phyloP scores from a whole-genome alignment of 495 filamentous ascomycete species.

The Cercophora samala region DNA sequence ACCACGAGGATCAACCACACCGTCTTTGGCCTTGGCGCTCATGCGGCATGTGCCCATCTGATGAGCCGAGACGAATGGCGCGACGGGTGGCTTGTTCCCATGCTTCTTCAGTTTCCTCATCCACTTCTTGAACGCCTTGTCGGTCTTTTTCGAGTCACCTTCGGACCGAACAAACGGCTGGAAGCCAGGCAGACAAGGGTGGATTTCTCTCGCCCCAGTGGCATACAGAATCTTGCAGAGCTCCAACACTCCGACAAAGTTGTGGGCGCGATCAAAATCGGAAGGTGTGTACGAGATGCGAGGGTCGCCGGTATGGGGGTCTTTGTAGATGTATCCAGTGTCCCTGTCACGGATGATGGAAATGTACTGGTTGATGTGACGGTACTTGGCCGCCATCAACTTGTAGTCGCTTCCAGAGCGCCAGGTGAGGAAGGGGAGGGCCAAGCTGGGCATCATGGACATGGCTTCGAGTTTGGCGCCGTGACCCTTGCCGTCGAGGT shows the following conservation, averaged over 20 bases:
- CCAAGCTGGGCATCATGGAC: slow-evolving; percentile 51
- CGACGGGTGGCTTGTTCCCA: slow-evolving; percentile 51
- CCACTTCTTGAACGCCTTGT: slow-evolving; percentile 46
- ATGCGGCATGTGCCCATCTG: slow-evolving; percentile 93
- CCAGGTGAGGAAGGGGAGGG: slow-evolving; percentile 61
- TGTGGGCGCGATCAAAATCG: slow-evolving; percentile 63
- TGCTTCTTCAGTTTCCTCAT: slow-evolving; percentile 50
- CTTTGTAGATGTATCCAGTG: slow-evolving; percentile 68
- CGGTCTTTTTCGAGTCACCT: slow-evolving; percentile 23
- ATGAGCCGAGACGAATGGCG: slow-evolving; percentile 60
- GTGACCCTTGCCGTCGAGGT: slow-evolving; percentile 77
- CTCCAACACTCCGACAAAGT: slow-evolving; percentile 67
- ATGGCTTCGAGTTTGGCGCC: slow-evolving; percentile 75
- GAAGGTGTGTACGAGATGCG: slow-evolving; percentile 67
- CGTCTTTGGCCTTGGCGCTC: slow-evolving; percentile 55
- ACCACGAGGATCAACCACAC: slow-evolving; percentile 73
- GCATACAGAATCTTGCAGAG: slow-evolving; percentile 73
- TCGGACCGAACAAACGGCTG: slow-evolving; percentile 61
- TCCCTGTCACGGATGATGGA: slow-evolving; percentile 68
- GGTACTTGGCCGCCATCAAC: slow-evolving; percentile 55
- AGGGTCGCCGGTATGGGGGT: slow-evolving; percentile 61
- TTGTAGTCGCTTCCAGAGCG: slow-evolving; percentile 64
- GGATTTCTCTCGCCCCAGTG: slow-evolving; percentile 74
- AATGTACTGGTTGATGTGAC: slow-evolving; percentile 65
- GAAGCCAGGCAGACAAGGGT: slow-evolving; percentile 55